Evolutionary conservation across 2,329 filamentous ascomycete species (phyloP).

Genomic region (Phyllosticta capitalensis): DNA sequence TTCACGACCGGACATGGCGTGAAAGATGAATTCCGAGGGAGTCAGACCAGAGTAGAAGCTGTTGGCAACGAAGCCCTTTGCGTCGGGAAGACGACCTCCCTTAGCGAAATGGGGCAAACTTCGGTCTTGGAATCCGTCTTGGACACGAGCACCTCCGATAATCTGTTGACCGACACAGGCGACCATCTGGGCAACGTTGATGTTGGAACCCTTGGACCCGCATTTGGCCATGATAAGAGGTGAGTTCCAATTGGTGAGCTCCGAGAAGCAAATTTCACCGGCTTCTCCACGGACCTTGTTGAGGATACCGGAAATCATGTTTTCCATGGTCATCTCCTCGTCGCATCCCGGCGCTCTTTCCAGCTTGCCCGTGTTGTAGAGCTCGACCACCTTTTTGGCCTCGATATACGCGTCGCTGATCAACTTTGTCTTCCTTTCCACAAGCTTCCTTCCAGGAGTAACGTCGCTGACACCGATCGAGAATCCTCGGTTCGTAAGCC

Average conservation of each 20-base stretch:
- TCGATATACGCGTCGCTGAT: conserved; percentile 69
- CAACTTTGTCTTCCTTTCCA: conserved; percentile 62
- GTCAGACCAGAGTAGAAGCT: conserved; percentile 91
- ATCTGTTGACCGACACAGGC: conserved; percentile 96
- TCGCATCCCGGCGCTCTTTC: conserved; percentile 83
- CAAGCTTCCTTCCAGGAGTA: conserved; percentile 65
- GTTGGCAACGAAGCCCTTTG: conserved; percentile 93
- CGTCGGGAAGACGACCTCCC: conserved; percentile 80
- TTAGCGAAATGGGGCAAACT: conserved; percentile 94
- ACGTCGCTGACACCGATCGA: conserved; percentile 95
- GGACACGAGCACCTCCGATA: conserved; percentile 85
- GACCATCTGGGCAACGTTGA: conserved; percentile 99
- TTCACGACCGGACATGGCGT: conserved; percentile 97
- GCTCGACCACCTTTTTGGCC: conserved; percentile 73
- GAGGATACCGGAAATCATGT: conserved; percentile 79
- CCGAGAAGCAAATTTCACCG: conserved; percentile 81
- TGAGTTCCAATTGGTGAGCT: conserved; percentile 83
- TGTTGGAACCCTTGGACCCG: conserved; percentile 90
- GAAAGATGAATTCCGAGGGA: conserved; percentile 92
- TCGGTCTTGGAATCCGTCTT: conserved; percentile 92
- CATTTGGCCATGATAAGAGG: conserved; percentile 96
- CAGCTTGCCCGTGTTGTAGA: conserved; percentile 70
- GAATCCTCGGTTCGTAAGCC: conserved; percentile 83
- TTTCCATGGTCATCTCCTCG: conserved; percentile 86
- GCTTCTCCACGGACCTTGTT: conserved; percentile 86